phyloP scores from a whole-genome alignment of 108 stramenopile genomes.

The Cyclotella baltica region DNA sequence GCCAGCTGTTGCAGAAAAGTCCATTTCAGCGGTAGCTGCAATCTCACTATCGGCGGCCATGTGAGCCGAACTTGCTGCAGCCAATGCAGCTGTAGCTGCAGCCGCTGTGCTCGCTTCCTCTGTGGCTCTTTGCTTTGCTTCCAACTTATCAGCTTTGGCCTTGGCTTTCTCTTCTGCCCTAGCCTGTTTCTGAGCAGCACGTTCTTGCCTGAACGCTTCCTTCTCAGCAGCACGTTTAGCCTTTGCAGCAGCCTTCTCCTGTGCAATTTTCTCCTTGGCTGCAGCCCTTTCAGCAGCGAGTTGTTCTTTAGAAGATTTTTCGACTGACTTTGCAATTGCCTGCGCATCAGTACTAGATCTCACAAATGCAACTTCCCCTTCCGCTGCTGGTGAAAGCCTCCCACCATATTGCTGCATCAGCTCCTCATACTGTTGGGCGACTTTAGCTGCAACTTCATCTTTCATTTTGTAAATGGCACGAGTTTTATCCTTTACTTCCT shows the following conservation, averaged over 20 bases:
- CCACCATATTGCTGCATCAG: slow-evolving; percentile 49
- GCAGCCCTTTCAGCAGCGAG: slow-evolving; percentile 29
- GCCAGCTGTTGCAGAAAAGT: slow-evolving; percentile 34
- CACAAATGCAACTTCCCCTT: slow-evolving; percentile 51
- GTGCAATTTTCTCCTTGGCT: slow-evolving; percentile 19
- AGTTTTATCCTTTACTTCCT: slow-evolving; percentile 46
- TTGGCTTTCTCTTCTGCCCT: slow-evolving; percentile 19
- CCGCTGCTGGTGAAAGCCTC: slow-evolving; percentile 34
- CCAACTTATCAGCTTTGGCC: slow-evolving; percentile 30
- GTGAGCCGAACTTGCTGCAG: slow-evolving; percentile 26
- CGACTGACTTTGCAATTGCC: slow-evolving; percentile 6
- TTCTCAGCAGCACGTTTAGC: slow-evolving; percentile 27
- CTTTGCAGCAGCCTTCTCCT: slow-evolving; percentile 24
- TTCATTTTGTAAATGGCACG: slow-evolving; percentile 54
- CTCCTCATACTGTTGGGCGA: slow-evolving; percentile 47
- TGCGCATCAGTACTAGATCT: not conserved
- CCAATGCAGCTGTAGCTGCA: slow-evolving; percentile 29
- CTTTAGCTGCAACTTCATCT: slow-evolving; percentile 37
- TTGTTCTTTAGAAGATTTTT: not conserved
- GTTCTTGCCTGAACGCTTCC: no score
- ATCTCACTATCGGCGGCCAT: slow-evolving; percentile 28
- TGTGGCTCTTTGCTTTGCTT: slow-evolving; percentile 21
- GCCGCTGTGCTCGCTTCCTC: slow-evolving; percentile 46
- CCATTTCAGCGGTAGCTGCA: slow-evolving; percentile 37
- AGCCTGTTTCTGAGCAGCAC: no score